Evolutionary conservation across 2,329 filamentous ascomycete genomes (phyloP).

Genomic region (Macrophomina phaseolina): DNA sequence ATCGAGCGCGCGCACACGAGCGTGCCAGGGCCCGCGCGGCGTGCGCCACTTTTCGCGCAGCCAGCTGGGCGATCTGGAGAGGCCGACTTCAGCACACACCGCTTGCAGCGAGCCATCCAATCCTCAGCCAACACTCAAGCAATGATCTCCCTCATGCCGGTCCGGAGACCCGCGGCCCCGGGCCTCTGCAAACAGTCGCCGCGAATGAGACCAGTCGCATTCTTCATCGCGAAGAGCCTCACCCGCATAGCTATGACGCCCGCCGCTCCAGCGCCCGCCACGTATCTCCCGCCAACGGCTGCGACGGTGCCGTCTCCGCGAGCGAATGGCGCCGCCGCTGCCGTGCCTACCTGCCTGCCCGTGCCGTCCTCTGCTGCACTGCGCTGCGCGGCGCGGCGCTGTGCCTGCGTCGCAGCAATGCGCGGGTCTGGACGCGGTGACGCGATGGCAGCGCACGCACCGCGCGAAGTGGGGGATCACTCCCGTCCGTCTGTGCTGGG

Average conservation of each 20-base stretch:
- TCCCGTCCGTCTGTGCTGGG: constrained; percentile 23
- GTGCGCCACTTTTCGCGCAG: constrained; percentile 24
- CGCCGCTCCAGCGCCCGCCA: constrained; percentile 15
- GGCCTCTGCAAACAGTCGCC: constrained; percentile 26
- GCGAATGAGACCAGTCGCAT: constrained; percentile 24
- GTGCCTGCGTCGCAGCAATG: not conserved
- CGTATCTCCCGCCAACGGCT: constrained; percentile 20
- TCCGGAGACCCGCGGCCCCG: constrained; percentile 21
- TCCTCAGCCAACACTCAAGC: constrained; percentile 17
- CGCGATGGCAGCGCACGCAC: constrained; percentile 24
- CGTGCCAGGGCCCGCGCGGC: constrained; percentile 17
- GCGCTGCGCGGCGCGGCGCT: not conserved
- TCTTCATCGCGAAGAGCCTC: constrained; percentile 23
- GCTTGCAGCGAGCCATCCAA: constrained; percentile 24
- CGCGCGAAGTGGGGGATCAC: constrained; percentile 24
- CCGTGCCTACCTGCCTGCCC: constrained; percentile 2
- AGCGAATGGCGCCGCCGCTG: not conserved
- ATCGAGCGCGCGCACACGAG: constrained; percentile 25
- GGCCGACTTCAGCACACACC: constrained; percentile 23
- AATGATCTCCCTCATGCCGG: constrained; percentile 25
- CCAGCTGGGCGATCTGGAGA: constrained; percentile 26
- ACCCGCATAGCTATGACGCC: constrained; percentile 10
- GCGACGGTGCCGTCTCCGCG: constrained; percentile 16
- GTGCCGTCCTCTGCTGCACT: not conserved
- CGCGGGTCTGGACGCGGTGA: constrained; percentile 8